These are phyloP conservation scores for Macrolepiota albuminosa DNA, from an alignment of 768 basidiomycete species.

Conservation along the genomic window DNA sequence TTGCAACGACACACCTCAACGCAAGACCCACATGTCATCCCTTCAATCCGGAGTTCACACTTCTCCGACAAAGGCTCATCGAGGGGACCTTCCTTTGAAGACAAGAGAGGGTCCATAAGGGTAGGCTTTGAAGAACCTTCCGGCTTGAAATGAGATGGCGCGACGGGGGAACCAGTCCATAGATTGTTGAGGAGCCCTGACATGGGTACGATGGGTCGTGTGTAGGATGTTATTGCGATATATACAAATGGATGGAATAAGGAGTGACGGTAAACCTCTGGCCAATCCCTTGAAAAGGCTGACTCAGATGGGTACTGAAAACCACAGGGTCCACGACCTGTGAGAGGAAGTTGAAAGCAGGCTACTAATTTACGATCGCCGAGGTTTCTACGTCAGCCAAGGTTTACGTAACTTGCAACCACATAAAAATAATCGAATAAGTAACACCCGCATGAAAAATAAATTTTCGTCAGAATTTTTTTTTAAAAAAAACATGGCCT, in stretches of 20 bases:
- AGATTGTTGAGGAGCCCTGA: constrained; percentile 13
- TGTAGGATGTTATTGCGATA: not conserved
- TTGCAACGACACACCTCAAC: constrained; percentile 59
- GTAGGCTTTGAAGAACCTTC: constrained; percentile 9
- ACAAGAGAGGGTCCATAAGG: not conserved
- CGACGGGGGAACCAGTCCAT: constrained; percentile 16
- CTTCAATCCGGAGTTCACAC: constrained; percentile 80
- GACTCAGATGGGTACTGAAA: not conserved
- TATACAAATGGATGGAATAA: not conserved
- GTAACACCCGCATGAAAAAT: not conserved
- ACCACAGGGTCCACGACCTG: not conserved
- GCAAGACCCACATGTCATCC: constrained; percentile 89
- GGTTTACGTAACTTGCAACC: not conserved
- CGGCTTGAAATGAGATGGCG: constrained; percentile 5
- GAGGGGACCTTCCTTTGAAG: constrained; percentile 20
- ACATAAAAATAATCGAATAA: too few relatives aligned
- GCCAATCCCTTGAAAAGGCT: not conserved
- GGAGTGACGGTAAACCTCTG: not conserved
- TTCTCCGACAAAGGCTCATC: constrained; percentile 33
- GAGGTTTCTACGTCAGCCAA: not conserved
- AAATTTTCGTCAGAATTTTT: not conserved
- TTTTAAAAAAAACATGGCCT: too few relatives aligned
- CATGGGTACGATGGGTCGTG: constrained; percentile 8
- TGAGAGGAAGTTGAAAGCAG: not conserved
- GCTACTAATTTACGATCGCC: not conserved